A percentile compares a stretch with the other conserved stretches of the same genome.
phyloP scores from a whole-genome alignment of 1,284 basidiomycete genomes.

The Rhodotorula sp. region DNA sequence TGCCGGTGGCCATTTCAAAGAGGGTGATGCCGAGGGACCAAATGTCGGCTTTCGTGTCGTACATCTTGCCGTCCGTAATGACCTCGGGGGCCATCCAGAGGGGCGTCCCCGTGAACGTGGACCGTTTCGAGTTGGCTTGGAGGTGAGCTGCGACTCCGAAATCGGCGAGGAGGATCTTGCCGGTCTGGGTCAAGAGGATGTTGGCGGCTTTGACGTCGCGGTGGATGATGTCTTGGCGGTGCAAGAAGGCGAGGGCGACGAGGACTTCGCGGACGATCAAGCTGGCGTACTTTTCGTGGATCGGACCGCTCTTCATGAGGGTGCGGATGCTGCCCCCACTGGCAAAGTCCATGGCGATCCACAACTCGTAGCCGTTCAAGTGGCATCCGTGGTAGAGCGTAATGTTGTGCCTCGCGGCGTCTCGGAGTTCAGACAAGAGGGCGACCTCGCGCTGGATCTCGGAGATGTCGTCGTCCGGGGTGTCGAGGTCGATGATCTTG shows the following conservation, averaged over 20 bases:
- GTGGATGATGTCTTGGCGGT: slow-evolving; percentile 92
- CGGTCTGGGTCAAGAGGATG: slow-evolving; percentile 78
- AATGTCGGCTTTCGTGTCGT: slow-evolving; percentile 93
- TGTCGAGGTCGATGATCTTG: slow-evolving; percentile 92
- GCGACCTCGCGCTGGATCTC: slow-evolving; percentile 97
- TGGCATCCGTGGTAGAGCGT: slow-evolving; percentile 95
- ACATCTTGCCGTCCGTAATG: slow-evolving; percentile 77
- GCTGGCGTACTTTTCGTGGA: slow-evolving; percentile 87
- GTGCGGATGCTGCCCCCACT: slow-evolving; percentile 92
- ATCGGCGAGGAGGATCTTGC: slow-evolving; percentile 90
- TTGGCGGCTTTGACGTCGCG: slow-evolving; percentile 97
- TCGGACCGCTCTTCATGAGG: slow-evolving; percentile 69
- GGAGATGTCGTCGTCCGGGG: slow-evolving; percentile 82
- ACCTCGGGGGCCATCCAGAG: slow-evolving; percentile 99
- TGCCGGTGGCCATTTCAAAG: slow-evolving; percentile 93
- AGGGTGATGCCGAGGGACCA: slow-evolving; percentile 95
- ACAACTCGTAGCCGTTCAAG: slow-evolving; percentile 89
- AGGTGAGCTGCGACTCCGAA: slow-evolving; percentile 95
- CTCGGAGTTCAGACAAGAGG: slow-evolving; percentile 79
- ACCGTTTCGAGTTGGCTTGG: slow-evolving; percentile 80
- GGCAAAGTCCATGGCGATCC: slow-evolving; percentile 99
- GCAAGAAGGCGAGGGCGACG: slow-evolving; percentile 78
- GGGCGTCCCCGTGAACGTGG: slow-evolving; percentile 91
- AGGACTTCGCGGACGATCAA: slow-evolving; percentile 88
- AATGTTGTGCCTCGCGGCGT: slow-evolving; percentile 76